Evolutionary conservation across 495 filamentous ascomycete genomes (phyloP).

Genomic region (Penicillium arizonense): DNA sequence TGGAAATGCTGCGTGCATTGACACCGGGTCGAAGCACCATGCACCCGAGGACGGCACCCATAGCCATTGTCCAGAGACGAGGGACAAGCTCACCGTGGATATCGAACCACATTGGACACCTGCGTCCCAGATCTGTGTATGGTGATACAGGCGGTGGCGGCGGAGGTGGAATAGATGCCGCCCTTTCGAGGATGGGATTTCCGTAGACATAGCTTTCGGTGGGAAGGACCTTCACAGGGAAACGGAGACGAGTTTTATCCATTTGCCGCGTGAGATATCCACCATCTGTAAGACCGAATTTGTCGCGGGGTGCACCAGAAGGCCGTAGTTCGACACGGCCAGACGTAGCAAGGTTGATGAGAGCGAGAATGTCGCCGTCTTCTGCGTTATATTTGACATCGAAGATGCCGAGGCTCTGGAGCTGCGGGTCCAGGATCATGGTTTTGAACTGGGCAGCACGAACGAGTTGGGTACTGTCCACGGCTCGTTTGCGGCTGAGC

Average conservation of each 20-base stretch:
- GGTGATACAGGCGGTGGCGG: constrained; percentile 14
- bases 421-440: constrained; percentile 51
- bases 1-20: constrained; percentile 47
- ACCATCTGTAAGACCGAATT: constrained; percentile 69
- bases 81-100: constrained; percentile 63
- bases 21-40: constrained; percentile 61
- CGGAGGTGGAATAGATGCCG: constrained; percentile 24
- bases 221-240: constrained; percentile 59
- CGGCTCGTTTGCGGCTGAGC: constrained; percentile 44
- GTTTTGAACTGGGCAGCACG: constrained; percentile 59
- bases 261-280: constrained; percentile 72
- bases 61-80: constrained; percentile 63
- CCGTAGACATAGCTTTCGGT: constrained; percentile 58
- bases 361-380: constrained; percentile 68
- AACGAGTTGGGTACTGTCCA: constrained; percentile 45
- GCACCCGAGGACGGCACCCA: constrained; percentile 57
- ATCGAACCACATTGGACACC: constrained; percentile 76
- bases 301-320: constrained; percentile 58
- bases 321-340: constrained; percentile 56
- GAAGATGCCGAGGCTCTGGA: constrained; percentile 34
- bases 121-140: constrained; percentile 22
- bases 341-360: constrained; percentile 65
- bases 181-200: constrained; percentile 43
- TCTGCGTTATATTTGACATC: constrained; percentile 35
- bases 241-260: constrained; percentile 62